Conservation (phyloP, 148 eudicot species). For the Chenopodium quinoa region DNA sequence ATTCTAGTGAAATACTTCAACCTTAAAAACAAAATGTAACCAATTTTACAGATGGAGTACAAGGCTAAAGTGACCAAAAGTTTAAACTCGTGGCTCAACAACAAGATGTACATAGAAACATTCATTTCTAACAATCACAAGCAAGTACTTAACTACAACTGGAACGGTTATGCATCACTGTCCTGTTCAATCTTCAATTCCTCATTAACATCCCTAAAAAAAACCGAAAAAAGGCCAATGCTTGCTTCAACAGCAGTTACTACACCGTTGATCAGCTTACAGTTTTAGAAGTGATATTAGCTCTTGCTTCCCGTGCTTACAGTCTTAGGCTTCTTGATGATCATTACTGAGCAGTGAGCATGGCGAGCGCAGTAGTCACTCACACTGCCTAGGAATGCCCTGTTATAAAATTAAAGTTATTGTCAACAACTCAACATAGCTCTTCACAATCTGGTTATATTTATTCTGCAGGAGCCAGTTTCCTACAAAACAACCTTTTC, state of each 20-base stretch:
- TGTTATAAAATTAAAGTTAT: slow-evolving; percentile 25
- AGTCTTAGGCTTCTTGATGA: slow-evolving; percentile 67
- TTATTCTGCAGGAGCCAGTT: not conserved
- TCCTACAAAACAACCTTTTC: not conserved
- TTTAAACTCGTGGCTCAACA: too few species aligned
- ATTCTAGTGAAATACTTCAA: too few species aligned
- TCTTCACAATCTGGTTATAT: not conserved
- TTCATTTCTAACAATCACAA: too few species aligned
- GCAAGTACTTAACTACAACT: too few species aligned
- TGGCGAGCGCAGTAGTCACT: slow-evolving; percentile 87
- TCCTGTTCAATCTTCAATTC: too few species aligned
- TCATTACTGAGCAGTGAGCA: slow-evolving; percentile 71
- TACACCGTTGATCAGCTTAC: not conserved
- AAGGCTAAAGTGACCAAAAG: too few species aligned
- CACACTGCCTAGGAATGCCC: slow-evolving; percentile 89
- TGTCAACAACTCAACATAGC: not conserved
- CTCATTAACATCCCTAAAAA: too few species aligned
- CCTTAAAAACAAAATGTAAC: too few species aligned
- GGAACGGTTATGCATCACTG: too few species aligned
- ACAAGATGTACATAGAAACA: too few species aligned
- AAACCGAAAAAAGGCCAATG: not conserved
- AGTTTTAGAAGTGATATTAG: slow-evolving; percentile 7
- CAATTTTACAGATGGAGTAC: too few species aligned
- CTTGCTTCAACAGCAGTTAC: not conserved
- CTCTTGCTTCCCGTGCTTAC: slow-evolving; percentile 20